These are phyloP conservation scores for Rhodomyrtus tomentosa DNA, from an alignment of 345 rosid genomes.

Conservation along the genomic window DNA sequence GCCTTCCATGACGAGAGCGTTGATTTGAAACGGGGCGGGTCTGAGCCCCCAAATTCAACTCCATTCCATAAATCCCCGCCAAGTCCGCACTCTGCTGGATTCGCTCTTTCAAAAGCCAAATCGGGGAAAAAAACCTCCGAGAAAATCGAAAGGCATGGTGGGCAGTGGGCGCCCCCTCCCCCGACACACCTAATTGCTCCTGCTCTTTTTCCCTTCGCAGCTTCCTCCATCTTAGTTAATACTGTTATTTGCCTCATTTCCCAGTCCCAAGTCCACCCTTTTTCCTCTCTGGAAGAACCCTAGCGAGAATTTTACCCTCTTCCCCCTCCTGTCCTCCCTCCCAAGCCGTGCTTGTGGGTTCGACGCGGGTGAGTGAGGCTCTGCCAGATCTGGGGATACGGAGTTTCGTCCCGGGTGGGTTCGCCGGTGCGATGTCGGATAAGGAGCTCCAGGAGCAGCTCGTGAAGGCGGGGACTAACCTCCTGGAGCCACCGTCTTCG, in stretches of 20 bases:
- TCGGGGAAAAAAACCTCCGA: neutral
- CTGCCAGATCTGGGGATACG: neutral
- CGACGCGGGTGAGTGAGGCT: neutral
- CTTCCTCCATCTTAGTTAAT: neutral
- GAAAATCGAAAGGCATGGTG: neutral
- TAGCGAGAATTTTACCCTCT: neutral
- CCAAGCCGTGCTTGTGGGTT: neutral
- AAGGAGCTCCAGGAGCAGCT: conserved; percentile 61
- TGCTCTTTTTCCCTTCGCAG: neutral
- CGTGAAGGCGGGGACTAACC: conserved; percentile 55
- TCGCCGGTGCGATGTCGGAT: conserved; percentile 14
- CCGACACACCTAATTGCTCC: neutral
- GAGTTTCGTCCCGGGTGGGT: neutral
- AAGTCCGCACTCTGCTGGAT: neutral
- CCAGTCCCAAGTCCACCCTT: neutral
- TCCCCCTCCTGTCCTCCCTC: neutral
- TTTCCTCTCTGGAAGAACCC: neutral
- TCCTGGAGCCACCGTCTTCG: conserved; percentile 55
- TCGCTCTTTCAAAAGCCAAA: neutral
- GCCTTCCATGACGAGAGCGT: no score
- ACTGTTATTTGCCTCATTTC: neutral
- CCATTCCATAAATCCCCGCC: conserved; percentile 1
- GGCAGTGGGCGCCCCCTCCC: neutral
- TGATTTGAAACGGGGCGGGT: neutral
- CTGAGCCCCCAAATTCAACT: neutral